phyloP scores from a whole-genome alignment of 2,329 filamentous ascomycete genomes.

The Lachnum nothofagi region DNA sequence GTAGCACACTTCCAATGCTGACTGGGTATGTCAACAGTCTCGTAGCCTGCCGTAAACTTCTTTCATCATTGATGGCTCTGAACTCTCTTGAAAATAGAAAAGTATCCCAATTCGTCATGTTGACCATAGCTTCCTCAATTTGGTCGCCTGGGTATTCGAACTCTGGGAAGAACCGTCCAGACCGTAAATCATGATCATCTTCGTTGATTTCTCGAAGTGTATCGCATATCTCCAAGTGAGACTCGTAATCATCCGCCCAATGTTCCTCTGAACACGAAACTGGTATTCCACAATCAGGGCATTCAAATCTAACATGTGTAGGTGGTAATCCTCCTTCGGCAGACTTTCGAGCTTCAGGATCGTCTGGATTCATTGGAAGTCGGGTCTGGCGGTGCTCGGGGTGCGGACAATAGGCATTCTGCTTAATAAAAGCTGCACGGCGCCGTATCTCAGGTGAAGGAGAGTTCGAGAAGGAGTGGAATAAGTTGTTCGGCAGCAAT shows the following conservation, averaged over 20 bases:
- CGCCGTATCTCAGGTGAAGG: conserved; percentile 82
- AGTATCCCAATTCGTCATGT: conserved; percentile 99
- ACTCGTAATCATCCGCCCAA: conserved; percentile 93
- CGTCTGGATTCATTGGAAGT: conserved; percentile 57
- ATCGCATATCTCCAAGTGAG: conserved; percentile 88
- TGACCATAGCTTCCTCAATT: conserved; percentile 86
- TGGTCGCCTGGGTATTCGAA: conserved; percentile 86
- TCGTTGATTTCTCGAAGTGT: conserved; percentile 90
- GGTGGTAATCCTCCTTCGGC: conserved; percentile 57
- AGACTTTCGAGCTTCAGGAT: conserved; percentile 56
- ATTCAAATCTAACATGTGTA: conserved; percentile 86
- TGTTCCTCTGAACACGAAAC: conserved; percentile 92
- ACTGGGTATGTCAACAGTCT: conserved; percentile 88
- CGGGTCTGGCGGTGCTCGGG: conserved; percentile 76
- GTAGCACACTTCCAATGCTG: conserved; percentile 84
- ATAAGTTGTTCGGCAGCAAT: conserved; percentile 67
- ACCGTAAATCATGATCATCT: conserved; percentile 91
- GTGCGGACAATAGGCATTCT: conserved; percentile 91
- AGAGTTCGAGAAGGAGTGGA: conserved; percentile 85
- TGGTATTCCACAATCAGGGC: conserved; percentile 90
- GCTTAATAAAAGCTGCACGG: conserved; percentile 83
- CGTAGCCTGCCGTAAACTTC: conserved; percentile 88
- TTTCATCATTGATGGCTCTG: conserved; percentile 82
- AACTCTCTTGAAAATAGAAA: conserved; percentile 91
- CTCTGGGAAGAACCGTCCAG: conserved; percentile 86